Evolutionary conservation across 2,329 filamentous ascomycete genomes (phyloP).

Genomic region (Xylariaceae sp.): DNA sequence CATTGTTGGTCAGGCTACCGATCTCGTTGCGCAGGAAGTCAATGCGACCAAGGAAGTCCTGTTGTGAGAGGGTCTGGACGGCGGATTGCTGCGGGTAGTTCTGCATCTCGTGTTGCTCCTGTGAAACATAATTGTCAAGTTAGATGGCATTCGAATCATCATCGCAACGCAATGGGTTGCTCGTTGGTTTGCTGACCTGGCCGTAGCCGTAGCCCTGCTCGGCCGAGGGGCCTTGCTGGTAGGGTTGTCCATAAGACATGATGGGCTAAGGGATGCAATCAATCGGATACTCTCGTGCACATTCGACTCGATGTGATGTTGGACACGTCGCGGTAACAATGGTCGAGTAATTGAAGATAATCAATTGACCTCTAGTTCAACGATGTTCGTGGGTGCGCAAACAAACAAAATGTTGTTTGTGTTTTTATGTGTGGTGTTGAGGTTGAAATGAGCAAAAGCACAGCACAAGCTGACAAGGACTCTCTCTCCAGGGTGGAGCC

Average conservation of each 20-base stretch:
- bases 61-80: constrained; percentile 50
- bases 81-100: constrained; percentile 38
- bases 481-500: too few relatives aligned
- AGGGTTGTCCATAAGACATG: constrained; percentile 63
- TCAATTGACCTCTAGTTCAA: too few relatives aligned
- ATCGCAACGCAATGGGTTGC: background rate
- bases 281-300: too few relatives aligned
- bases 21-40: constrained; percentile 65
- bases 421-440: too few relatives aligned
- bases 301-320: background rate
- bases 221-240: constrained; percentile 49
- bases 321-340: background rate
- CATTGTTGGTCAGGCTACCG: constrained; percentile 59
- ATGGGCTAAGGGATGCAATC: constrained; percentile 15
- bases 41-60: constrained; percentile 66
- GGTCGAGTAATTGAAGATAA: too few relatives aligned
- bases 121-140: constrained; percentile 8
- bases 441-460: too few relatives aligned
- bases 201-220: constrained; percentile 44
- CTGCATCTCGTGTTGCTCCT: constrained; percentile 50
- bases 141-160: too few relatives aligned
- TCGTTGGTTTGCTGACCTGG: constrained; percentile 36
- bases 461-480: too few relatives aligned
- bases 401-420: too few relatives aligned
- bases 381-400: too few relatives aligned